Conservation (phyloP, 2,329 filamentous ascomycete species). For the Penicillium sp. region DNA sequence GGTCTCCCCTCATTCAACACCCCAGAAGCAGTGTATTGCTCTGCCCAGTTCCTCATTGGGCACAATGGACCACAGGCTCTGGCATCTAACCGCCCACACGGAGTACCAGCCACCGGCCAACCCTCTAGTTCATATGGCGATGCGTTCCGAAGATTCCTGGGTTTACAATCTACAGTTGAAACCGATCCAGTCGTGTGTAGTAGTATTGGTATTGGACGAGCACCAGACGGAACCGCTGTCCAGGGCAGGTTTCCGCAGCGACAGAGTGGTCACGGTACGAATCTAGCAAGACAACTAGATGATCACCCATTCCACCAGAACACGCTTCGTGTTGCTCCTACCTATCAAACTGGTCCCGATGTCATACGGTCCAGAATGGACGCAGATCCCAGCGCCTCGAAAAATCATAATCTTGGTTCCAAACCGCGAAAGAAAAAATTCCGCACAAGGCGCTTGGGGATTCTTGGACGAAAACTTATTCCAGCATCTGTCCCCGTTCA, state of each 20-base stretch:
- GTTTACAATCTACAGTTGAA: conserved; percentile 20
- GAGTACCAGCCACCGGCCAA: not conserved
- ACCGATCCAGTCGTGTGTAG: conserved; percentile 17
- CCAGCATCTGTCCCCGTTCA: not conserved
- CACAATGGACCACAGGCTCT: conserved; percentile 5
- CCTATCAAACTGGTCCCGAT: not conserved
- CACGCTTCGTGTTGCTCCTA: conserved; percentile 23
- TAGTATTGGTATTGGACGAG: conserved; percentile 35
- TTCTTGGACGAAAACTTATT: not conserved
- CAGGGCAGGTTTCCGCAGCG: conserved; percentile 42
- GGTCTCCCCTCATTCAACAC: conserved; percentile 47
- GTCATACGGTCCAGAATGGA: not conserved
- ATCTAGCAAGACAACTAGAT: conserved; percentile 26
- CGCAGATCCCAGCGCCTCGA: not conserved
- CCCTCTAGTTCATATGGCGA: conserved; percentile 24
- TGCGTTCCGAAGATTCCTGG: conserved; percentile 33
- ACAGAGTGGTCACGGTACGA: conserved; percentile 43
- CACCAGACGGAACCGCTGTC: conserved; percentile 43
- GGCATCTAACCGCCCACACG: not conserved
- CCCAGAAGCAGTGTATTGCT: conserved; percentile 37
- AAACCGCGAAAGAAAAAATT: not conserved
- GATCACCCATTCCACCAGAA: conserved; percentile 39
- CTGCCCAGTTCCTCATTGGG: conserved; percentile 25
- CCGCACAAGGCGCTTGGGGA: not conserved
- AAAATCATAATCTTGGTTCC: not conserved